These are phyloP conservation scores for Coprinopsis cinerea DNA, from an alignment of 768 basidiomycete species.

Conservation along the genomic window DNA sequence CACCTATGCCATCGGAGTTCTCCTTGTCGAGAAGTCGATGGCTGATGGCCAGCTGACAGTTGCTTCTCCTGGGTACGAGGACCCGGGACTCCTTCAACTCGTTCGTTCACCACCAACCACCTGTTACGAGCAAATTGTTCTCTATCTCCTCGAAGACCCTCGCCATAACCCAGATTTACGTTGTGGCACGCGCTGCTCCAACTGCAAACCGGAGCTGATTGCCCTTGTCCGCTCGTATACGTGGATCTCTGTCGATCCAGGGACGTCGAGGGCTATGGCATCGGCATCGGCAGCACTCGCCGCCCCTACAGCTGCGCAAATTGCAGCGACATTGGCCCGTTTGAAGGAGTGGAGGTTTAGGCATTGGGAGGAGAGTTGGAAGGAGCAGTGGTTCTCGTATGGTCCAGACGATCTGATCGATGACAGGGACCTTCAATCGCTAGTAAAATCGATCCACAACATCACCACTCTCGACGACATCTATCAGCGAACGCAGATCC, in stretches of 20 bases:
- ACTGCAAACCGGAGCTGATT: too few species aligned
- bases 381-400: slow-evolving; percentile 10
- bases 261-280: slow-evolving; percentile 10
- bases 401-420: slow-evolving; percentile 7
- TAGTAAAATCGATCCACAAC: neutral
- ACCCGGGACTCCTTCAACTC: too few species aligned
- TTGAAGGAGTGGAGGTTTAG: slow-evolving; percentile 7
- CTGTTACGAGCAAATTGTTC: too few species aligned
- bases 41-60: slow-evolving; percentile 3
- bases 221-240: too few species aligned
- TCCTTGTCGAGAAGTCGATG: slow-evolving; percentile 14
- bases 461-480: slow-evolving; percentile 1
- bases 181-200: too few species aligned
- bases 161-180: too few species aligned
- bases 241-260: too few species aligned
- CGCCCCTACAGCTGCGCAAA: slow-evolving; percentile 10
- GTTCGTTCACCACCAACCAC: too few species aligned
- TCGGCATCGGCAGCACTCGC: slow-evolving; percentile 10
- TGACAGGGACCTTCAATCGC: slow-evolving; percentile 4
- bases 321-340: slow-evolving; percentile 11
- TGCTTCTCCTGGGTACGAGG: too few species aligned
- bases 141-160: too few species aligned
- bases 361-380: slow-evolving; percentile 10
- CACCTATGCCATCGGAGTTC: slow-evolving; percentile 5
- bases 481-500: slow-evolving; percentile 5